These are phyloP conservation scores for Dendrothele bispora DNA, from an alignment of 768 basidiomycete species.

Conservation along the genomic window DNA sequence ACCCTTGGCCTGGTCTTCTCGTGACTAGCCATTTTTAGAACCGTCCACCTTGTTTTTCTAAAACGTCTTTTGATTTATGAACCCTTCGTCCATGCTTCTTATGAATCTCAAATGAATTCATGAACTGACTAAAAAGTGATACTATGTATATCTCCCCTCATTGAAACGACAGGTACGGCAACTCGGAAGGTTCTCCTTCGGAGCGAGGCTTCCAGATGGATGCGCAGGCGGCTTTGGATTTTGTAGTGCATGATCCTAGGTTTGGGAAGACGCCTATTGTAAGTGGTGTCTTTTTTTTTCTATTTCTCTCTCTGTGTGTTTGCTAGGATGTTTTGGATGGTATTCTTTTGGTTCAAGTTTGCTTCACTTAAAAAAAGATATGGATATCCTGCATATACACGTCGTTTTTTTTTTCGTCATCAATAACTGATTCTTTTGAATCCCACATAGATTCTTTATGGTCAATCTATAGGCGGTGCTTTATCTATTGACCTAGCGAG, in stretches of 20 bases:
- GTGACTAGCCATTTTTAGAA: too few relatives aligned
- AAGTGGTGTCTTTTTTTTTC: slow-evolving; percentile 18
- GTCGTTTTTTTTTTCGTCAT: too few relatives aligned
- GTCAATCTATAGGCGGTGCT: slow-evolving; percentile 90
- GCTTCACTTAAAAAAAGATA: too few relatives aligned
- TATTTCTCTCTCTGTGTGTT: background rate
- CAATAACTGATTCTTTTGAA: too few relatives aligned
- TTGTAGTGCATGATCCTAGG: slow-evolving; percentile 59
- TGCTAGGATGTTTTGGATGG: too few relatives aligned
- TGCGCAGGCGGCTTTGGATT: slow-evolving; percentile 81
- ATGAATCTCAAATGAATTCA: too few relatives aligned
- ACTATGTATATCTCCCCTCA: background rate
- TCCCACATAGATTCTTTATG: slow-evolving; percentile 62
- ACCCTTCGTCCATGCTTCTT: too few relatives aligned
- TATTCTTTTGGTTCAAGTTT: too few relatives aligned
- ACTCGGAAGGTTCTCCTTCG: slow-evolving; percentile 82
- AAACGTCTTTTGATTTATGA: too few relatives aligned
- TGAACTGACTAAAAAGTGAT: background rate
- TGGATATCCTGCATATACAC: too few relatives aligned
- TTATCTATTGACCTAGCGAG: slow-evolving; percentile 88
- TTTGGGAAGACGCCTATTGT: slow-evolving; percentile 72
- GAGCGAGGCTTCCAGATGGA: slow-evolving; percentile 85
- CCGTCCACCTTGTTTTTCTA: too few relatives aligned
- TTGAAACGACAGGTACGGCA: slow-evolving; percentile 66
- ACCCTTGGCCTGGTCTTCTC: too few relatives aligned